Evolutionary conservation across 106 monocot species (phyloP), one percentile per base, ranked within the genome.

Genomic region (Iris macrosiphon): DNA sequence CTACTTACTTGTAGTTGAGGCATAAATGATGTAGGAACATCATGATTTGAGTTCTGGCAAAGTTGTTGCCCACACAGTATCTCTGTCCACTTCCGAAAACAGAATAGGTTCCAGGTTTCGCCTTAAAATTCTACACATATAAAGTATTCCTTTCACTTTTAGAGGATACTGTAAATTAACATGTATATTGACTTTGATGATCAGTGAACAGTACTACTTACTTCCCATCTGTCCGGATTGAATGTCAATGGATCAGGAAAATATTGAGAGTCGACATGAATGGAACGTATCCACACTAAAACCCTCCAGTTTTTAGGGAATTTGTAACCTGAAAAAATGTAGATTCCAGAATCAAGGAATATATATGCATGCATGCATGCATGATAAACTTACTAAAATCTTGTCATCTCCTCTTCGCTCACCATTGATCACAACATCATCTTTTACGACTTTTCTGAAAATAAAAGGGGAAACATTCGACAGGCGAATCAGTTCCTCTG

Each of bases 161-260:
- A n/a, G n/a, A n/a, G n/a, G n/a, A n/a, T n/a, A n/a, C n/a, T n/a
- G n/a, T n/a, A n/a, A n/a, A n/a, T n/a, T n/a, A n/a, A n/a, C n/a
- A n/a, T n/a, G n/a, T n/a, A n/a, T n/a, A n/a, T n/a, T n/a, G n/a
- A n/a, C n/a, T n/a, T n/a, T n/a, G n/a, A n/a, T n/a, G n/a, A n/a
- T n/a, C n/a, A n/a, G n/a, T n/a, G n/a, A n/a, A n/a, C n/a, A n/a
- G 15, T 12, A 8, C 21, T n/a, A 45, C 68, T 56, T 51, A 75
- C 75, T 27, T 68, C 52, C 68, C 68, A 75, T 68, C 75, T 40
- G 44, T 75, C 61, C 15, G 75, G 68, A 56, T 75, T 57, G 63
- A 75, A 75, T 27, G 49, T 57, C 42, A 75, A 63, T 9, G 75
- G 75, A 56, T 75, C 57, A 7, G 11, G 41, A 26, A 48, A 75